Base-by-base conservation (phyloP, 176 grass and related monocot genomes). In the Cocos nucifera region DNA sequence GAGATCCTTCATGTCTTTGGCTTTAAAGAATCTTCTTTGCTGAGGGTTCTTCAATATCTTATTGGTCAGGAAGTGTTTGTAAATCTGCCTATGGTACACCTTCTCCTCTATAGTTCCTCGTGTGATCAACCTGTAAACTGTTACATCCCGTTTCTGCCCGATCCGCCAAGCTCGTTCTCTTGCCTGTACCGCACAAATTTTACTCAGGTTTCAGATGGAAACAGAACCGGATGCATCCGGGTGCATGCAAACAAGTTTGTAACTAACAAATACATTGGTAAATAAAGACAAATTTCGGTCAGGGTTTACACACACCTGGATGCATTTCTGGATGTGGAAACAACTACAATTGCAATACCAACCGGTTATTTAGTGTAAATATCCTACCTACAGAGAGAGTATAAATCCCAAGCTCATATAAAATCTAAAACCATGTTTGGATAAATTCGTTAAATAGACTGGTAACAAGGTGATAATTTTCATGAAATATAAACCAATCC, bases 41-140 rank as follows among this genome's bases (percentile, higher is more conserved):
- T 73, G 87, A 64, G 91, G 86, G 69, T 90, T 86, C 69, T 96
- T 90, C 28, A 96, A 59, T 64, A 96, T 86, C 80, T 96, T 96
- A 69, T 90, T 85, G 18, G 83, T 90, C 22, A 96, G 86, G 62
- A 90, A 96, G 84, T 90, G 83, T 78, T 96, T 96, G 62, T 90
- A 85, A 58, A 96, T 96, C 54, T 96, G 91, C 66, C 91, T 65
- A 63, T 90, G 91, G 52, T 96, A 96, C 4, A 90, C 83, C 69
- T 90, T 96, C 72, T 96, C 91, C 73, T 96, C 91, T 77, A 96
- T 96, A 3, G 91, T 90, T 26, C 91, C 91, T 62, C 83, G 86
- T 20, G 91, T 96, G 26, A 96, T 87, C 27, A 96, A 78, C 70
- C 91, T 77, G 69, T 95, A 95, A 22, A 95, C 77, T 0, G 83